These are phyloP conservation scores for Candida lessepsii DNA, from an alignment of 805 yeast species.

Conservation along the genomic window DNA sequence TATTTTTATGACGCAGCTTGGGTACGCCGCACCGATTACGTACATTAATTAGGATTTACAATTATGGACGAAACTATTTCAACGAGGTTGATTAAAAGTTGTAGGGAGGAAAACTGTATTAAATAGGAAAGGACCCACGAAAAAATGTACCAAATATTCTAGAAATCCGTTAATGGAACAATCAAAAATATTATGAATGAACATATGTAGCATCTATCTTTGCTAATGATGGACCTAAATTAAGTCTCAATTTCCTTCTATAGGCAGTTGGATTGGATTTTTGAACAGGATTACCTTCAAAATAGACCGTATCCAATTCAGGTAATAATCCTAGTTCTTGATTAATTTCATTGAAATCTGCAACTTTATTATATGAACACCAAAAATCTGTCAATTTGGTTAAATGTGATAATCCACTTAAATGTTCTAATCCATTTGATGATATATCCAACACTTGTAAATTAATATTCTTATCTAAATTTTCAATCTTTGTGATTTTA, in stretches of 20 bases:
- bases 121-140: no score
- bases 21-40: no score
- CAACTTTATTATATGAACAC: constrained; percentile 79
- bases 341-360: constrained; percentile 66
- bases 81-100: no score
- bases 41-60: no score
- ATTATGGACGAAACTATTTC: no score
- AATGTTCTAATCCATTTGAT: constrained; percentile 59
- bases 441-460: constrained; percentile 79
- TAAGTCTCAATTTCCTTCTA: constrained; percentile 74
- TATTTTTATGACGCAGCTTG: no score
- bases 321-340: constrained; percentile 61
- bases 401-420: constrained; percentile 67
- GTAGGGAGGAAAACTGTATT: no score
- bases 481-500: constrained; percentile 71
- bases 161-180: no score
- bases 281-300: constrained; percentile 92
- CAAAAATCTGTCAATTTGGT: constrained; percentile 82
- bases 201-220: constrained; percentile 92
- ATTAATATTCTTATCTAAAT: constrained; percentile 66
- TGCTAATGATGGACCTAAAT: constrained; percentile 64
- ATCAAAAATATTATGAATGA: constrained; percentile 5
- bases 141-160: no score
- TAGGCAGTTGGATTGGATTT: constrained; percentile 71
- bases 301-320: constrained; percentile 80